Conservation (phyloP, 208 protist species). For the Tritrichomonas foetus region DNA sequence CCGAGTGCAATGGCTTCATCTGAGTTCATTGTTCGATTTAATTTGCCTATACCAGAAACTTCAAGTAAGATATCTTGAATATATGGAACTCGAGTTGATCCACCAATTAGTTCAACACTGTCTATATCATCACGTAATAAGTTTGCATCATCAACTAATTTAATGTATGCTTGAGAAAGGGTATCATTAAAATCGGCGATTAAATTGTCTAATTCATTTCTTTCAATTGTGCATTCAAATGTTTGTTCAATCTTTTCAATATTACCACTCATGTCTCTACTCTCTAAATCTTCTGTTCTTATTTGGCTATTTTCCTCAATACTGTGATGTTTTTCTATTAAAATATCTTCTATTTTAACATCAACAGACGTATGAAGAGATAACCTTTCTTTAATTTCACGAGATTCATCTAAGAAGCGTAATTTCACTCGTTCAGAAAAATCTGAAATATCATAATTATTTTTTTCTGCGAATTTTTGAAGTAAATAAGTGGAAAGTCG, state of each 20-base stretch:
- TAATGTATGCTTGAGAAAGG: background rate
- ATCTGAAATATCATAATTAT: background rate
- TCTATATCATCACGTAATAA: background rate
- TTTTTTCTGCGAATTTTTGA: background rate
- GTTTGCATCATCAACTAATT: background rate
- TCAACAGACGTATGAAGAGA: background rate
- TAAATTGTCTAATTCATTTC: background rate
- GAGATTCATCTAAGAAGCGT: background rate
- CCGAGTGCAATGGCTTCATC: slow-evolving; percentile 25
- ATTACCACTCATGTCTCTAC: too few relatives aligned
- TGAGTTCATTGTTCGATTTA: background rate
- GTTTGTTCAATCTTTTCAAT: too few relatives aligned
- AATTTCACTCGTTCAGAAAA: background rate
- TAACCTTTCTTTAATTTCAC: background rate
- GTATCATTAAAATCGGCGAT: background rate
- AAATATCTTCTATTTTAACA: background rate
- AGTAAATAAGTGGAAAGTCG: background rate
- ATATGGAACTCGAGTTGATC: background rate
- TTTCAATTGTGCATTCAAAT: background rate
- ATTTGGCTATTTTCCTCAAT: background rate
- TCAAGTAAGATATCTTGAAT: background rate
- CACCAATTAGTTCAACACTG: background rate
- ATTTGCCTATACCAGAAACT: background rate
- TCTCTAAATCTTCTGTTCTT: background rate
- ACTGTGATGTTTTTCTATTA: background rate